Evolutionary conservation across 140 eudicot species (phyloP).

Genomic region (Stevia rebaudiana): DNA sequence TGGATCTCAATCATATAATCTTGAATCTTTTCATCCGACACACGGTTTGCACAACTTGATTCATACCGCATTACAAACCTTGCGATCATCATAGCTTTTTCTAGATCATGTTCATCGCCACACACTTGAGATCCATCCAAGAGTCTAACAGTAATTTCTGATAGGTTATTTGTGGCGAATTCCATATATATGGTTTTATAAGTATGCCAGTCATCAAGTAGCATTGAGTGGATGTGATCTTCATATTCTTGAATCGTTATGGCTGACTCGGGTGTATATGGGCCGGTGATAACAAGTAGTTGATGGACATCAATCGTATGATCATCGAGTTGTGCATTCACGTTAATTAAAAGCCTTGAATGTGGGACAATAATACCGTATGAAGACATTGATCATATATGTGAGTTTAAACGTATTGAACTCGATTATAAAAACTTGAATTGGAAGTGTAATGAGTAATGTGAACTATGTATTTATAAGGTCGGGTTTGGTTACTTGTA

Average conservation of each 20-base stretch:
- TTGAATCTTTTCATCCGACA: no score
- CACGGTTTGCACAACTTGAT: neutral
- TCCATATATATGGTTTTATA: neutral
- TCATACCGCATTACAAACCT: neutral
- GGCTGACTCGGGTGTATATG: neutral
- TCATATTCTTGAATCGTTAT: neutral
- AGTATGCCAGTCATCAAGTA: neutral
- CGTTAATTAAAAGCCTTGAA: neutral
- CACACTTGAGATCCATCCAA: neutral
- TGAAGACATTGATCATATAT: neutral
- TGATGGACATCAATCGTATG: neutral
- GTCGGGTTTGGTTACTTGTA: neutral
- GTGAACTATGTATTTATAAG: neutral
- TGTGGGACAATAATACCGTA: slow-evolving; percentile 11
- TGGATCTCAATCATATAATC: neutral
- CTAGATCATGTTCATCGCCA: neutral
- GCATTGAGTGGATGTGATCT: neutral
- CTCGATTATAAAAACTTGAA: neutral
- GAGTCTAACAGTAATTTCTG: neutral
- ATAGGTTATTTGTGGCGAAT: neutral
- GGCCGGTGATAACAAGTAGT: neutral
- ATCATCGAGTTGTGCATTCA: slow-evolving; percentile 4
- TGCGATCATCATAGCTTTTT: neutral
- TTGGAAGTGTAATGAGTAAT: neutral
- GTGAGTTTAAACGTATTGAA: neutral